A percentile compares a stretch with the other conserved stretches of the same genome.
phyloP scores from a whole-genome alignment of 2,329 filamentous ascomycete species.

The Plenodomus biglobosus region DNA sequence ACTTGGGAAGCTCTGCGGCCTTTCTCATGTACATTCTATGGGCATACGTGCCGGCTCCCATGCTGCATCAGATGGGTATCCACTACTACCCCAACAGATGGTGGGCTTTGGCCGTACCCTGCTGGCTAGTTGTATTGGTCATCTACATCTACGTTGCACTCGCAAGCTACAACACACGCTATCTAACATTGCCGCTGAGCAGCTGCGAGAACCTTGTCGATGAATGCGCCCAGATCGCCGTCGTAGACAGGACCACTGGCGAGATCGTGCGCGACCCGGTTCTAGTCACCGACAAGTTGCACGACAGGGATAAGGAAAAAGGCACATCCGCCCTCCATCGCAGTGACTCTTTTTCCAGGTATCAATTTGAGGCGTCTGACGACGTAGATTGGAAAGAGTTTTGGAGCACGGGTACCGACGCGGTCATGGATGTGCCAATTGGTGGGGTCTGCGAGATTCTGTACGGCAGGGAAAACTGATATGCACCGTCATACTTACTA shows the following conservation, averaged over 20 bases:
- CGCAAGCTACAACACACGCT: conserved; percentile 85
- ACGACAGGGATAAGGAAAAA: conserved; percentile 40
- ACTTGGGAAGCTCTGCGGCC: conserved; percentile 80
- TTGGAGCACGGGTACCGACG: conserved; percentile 93
- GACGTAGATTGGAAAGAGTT: conserved; percentile 73
- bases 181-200: conserved; percentile 77
- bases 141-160: conserved; percentile 94
- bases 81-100: conserved; percentile 96
- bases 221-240: conserved; percentile 81
- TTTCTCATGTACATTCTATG: conserved; percentile 76
- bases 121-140: conserved; percentile 83
- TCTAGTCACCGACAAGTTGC: conserved; percentile 19
- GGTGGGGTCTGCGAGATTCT: conserved; percentile 93
- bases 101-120: conserved; percentile 93
- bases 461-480: conserved; percentile 65
- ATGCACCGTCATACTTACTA: conserved; percentile 20
- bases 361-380: conserved; percentile 44
- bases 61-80: conserved; percentile 89
- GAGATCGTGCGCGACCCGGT: conserved; percentile 49
- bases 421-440: conserved; percentile 93
- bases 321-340: conserved; percentile 45
- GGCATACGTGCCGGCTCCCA: conserved; percentile 89
- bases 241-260: conserved; percentile 70
- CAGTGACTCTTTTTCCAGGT: conserved; percentile 33
- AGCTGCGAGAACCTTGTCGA: conserved; percentile 90